Evolutionary conservation across 305 asterid genomes (phyloP).

Genomic region (Petunia hybrid): DNA sequence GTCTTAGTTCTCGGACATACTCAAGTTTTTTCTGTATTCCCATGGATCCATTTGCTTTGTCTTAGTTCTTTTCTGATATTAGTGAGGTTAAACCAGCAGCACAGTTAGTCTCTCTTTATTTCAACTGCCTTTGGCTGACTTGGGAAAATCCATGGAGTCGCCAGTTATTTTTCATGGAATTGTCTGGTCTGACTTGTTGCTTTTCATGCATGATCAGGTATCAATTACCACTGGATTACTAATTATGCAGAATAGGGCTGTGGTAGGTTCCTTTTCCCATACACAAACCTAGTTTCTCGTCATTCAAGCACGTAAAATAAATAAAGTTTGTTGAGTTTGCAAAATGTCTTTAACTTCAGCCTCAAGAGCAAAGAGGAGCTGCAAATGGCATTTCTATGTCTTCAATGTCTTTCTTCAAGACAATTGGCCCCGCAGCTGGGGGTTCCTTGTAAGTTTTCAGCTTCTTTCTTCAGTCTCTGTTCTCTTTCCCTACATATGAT

Average conservation of each 20-base stretch:
- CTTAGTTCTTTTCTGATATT: not conserved
- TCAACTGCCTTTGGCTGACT: not conserved
- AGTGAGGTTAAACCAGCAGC: not conserved
- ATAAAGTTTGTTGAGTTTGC: not conserved
- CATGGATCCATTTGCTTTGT: not conserved
- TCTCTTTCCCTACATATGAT: not conserved
- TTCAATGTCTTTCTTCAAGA: conserved; percentile 66
- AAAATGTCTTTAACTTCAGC: conserved; percentile 38
- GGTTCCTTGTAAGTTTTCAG: conserved; percentile 61
- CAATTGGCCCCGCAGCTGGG: conserved; percentile 71
- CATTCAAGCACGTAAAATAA: not conserved
- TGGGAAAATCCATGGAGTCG: not conserved
- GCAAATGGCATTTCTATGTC: conserved; percentile 77
- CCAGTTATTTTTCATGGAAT: not conserved
- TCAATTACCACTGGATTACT: conserved; percentile 66
- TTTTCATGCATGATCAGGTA: conserved; percentile 43
- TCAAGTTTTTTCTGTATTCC: not conserved
- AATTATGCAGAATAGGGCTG: conserved; percentile 69
- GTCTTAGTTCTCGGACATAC: no score
- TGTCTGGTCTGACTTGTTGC: not conserved
- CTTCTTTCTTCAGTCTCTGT: not conserved
- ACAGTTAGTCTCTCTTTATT: not conserved
- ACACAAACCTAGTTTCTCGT: not conserved
- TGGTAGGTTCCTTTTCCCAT: conserved; percentile 48
- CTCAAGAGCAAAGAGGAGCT: conserved; percentile 68